Evolutionary conservation across 1,284 basidiomycete species (phyloP), one percentile per base, ranked within the genome.

Genomic region (Irpex sp.): DNA sequence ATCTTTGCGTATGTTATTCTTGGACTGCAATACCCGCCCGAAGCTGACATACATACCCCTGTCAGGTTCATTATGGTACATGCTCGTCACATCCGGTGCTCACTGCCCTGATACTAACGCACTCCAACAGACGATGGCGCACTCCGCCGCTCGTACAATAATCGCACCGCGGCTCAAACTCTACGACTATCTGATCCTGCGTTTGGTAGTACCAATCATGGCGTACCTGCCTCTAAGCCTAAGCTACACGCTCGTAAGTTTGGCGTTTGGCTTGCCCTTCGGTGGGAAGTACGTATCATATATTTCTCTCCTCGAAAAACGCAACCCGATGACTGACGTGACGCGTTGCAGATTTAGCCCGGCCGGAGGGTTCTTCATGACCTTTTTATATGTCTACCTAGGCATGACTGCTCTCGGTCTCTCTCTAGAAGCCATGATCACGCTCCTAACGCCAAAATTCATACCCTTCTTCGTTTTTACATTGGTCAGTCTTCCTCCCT

Each of bases 351-450:
- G 77, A 60, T 81, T 71, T 69, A 76, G 75, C 0, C 72, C 77
- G 5, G 79, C 75, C 0, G 75, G 75, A 3, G 81, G 80, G 1
- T 83, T 82, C 74, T 76, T 82, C 70, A 65, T 81, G 31, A 81
- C 77, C 71, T 79, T 75, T 68, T 73, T 77, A 48, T 72, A 73
- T 64, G 66, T 77, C 21, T 80, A 73, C 44, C 69, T 76, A 57
- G 75, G 75, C 44, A 75, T 77, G 75, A 63, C 70, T 6, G 72
- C 74, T 4, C 67, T 76, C 4, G 74, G 81, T 6, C 69, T 82
- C 13, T 76, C 79, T 1, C 75, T 80, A 7, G 81, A 83, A 64
- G 67, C 75, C 59, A 75, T 74, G 73, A 72, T 76, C 62, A 77
- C 74, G 15, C 57, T 77, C 19, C 62, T 75, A 15, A 73, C 72